Base-by-base conservation (phyloP, 495 filamentous ascomycete species). In the Neurospora pannonica region DNA sequence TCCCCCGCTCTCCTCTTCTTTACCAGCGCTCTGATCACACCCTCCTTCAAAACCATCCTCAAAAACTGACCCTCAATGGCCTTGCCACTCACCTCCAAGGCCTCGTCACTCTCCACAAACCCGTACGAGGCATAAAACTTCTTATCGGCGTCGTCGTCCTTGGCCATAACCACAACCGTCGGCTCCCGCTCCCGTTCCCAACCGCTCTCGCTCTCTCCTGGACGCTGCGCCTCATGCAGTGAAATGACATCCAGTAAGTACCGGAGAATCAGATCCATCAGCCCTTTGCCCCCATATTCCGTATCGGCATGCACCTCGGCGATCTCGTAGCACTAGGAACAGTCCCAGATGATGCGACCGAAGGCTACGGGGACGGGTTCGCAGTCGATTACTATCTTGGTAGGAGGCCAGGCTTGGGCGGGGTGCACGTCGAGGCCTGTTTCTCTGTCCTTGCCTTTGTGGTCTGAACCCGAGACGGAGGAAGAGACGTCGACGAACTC, bases 281-380 rank as follows among this genome's bases (percentile, higher is more conserved):
- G 54, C 28, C 28, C 28, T 34, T 67, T 31, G 31, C 28, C 54
- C 28, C 15, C 15, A 34, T 67, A 6, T 36, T 15, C 2, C 13
- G 31, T 6, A 34, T 31, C 54, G 28, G 9, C 54, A 67, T 67
- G 28, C 28, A 67, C 4, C 24, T 89, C 88, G n/a, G 83, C 83
- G 71, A 89, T 79, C 13, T 85, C 81, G 72, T 87, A 88, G 73
- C 87, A 87, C 81, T 85, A 87, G n/a, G 81, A 85, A 11, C 87
- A 86, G 76, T 89, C 88, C 31, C 86, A 83, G 71, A 87, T 81
- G 5, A 89, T 80, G 28, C 87, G 83, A 72, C 85, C 87, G 86
- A 89, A 88, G 3, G 77, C 87, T 1, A 88, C 82, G 28, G 77
- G 71, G 62, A 73, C 62, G 31, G 38, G 43, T 70, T 17, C 34